Evolutionary conservation across 371 early-diverging fungal species (phyloP), one percentile per base, ranked within the genome.

Genomic region (Scutellospora calospora): DNA sequence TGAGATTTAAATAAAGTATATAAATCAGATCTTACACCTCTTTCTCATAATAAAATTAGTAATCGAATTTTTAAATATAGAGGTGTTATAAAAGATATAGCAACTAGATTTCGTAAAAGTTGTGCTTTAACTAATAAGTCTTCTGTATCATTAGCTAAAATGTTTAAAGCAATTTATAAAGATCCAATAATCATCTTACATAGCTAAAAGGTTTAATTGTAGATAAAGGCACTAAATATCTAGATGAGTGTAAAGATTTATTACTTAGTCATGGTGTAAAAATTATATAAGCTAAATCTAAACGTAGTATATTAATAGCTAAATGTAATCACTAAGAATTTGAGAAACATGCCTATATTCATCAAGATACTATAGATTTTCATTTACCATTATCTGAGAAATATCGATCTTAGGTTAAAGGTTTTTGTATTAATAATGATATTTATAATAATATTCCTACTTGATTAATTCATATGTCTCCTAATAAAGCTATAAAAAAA

Each of bases 401-500:
- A 49, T 72, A 9, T 27, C 14, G 72, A 25, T 9, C 51, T 49
- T 72, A 51, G 72, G 45, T 72, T 49, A 52, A 72, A 72, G 33
- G 33, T 33, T 22, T 59, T 59, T 22, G 22, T n/a, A 31, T 66
- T 31, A 31, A 31, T 66, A 33, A 31, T 66, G 68, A 72, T 18
- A 49, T 49, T 49, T 49, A 49, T 72, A 72, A 72, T 72, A 29
- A 72, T 72, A 49, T 51, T 49, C 41, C 51, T 20, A 72, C 72
- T 27, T 51, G 51, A 20, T 49, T 49, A 72, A 72, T 72, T 72
- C 51, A 49, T 72, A 72, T 72, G 72, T 41, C 72, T 22, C 51
- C 72, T 72, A 49, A 41, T 72, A 11, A 49, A 72, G 72, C 72
- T 72, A 29, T 72, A 72, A 49, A 72, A 29, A 72, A 29, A n/a